Percentiles rank a stretch among this genome's conserved stretches.
phyloP scores from a whole-genome alignment of 345 rosid species.

The Ceriops decandra region DNA sequence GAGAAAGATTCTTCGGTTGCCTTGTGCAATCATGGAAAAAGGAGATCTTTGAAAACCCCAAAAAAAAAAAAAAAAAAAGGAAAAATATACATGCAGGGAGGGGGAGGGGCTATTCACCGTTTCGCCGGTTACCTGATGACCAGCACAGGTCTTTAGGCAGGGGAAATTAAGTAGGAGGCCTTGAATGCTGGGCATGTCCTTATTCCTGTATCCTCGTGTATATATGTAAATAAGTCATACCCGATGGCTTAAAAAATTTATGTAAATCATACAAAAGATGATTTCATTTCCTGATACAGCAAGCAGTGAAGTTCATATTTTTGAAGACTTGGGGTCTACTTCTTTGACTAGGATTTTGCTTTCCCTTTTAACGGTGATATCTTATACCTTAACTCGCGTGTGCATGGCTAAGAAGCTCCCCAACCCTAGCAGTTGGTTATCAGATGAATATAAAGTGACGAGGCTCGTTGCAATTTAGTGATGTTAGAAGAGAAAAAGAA shows the following conservation, averaged over 20 bases:
- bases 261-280: not conserved
- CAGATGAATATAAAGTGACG: slow-evolving; percentile 11
- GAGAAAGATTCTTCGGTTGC: slow-evolving; percentile 24
- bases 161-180: too few species aligned
- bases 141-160: too few species aligned
- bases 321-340: too few species aligned
- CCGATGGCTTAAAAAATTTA: not conserved
- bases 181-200: not conserved
- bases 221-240: too few species aligned
- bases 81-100: not conserved
- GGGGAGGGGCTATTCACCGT: not conserved
- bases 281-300: not conserved
- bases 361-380: too few species aligned
- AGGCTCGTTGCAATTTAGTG: not conserved
- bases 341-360: too few species aligned
- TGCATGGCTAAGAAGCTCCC: too few species aligned
- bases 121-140: not conserved
- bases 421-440: slow-evolving; percentile 8
- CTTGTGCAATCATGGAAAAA: slow-evolving; percentile 22
- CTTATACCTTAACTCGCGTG: too few species aligned
- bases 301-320: not conserved
- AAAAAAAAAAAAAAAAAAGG: slow-evolving; percentile 10
- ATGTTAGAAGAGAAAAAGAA: too few species aligned
- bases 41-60: slow-evolving; percentile 3
- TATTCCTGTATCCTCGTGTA: not conserved